Percentiles rank a stretch among this genome's conserved stretches.
phyloP scores from a whole-genome alignment of 1,139 yeast genomes.

The Saccharomyces hybrid region DNA sequence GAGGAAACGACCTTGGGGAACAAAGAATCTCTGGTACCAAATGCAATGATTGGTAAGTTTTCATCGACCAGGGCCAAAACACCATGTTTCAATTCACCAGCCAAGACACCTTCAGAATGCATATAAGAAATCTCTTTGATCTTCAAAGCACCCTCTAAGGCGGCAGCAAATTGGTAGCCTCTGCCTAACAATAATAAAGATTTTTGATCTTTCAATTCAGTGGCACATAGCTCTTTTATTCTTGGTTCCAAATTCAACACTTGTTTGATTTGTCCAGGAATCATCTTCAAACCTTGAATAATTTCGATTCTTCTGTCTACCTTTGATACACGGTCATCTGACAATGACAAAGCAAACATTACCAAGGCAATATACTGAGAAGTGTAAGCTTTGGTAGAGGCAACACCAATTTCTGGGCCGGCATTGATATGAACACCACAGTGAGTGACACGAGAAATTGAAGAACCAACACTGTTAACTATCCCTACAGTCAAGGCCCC shows the following conservation, averaged over 20 bases:
- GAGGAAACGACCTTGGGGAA: constrained; percentile 96
- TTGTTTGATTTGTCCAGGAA: constrained; percentile 77
- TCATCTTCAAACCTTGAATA: constrained; percentile 73
- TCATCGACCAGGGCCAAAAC: constrained; percentile 95
- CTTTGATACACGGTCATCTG: constrained; percentile 83
- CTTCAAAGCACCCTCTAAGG: constrained; percentile 95
- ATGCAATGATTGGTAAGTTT: constrained; percentile 84
- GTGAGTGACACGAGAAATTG: constrained; percentile 90
- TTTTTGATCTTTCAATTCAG: constrained; percentile 67
- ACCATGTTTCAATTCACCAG: constrained; percentile 98
- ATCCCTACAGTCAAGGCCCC: constrained; percentile 97
- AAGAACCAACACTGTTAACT: constrained; percentile 90
- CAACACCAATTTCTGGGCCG: constrained; percentile 99
- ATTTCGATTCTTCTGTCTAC: constrained; percentile 72
- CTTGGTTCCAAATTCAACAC: constrained; percentile 67
- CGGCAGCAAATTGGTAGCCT: constrained; percentile 96
- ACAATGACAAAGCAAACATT: constrained; percentile 88
- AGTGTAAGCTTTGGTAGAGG: constrained; percentile 98
- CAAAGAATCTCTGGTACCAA: constrained; percentile 95
- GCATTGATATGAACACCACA: constrained; percentile 99
- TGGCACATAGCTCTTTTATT: constrained; percentile 70
- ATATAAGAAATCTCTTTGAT: constrained; percentile 97
- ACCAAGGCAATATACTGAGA: constrained; percentile 96
- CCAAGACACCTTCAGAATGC: constrained; percentile 98
- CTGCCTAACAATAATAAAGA: constrained; percentile 89